These are phyloP conservation scores for Eremothecium gossypii DNA, from an alignment of 1,139 yeast species.

Conservation along the genomic window DNA sequence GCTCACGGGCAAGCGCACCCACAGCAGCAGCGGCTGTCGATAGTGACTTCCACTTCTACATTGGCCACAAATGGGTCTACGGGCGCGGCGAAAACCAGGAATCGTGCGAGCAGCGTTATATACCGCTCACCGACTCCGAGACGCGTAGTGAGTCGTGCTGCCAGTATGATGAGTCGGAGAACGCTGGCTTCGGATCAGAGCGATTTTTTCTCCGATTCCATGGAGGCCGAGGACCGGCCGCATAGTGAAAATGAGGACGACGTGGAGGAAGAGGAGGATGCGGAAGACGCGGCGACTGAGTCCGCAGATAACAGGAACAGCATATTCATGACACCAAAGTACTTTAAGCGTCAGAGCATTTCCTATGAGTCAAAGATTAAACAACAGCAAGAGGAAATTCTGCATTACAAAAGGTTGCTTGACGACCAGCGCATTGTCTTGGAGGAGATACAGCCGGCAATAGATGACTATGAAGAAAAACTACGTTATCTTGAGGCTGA, in stretches of 20 bases:
- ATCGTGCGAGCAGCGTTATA: slow-evolving; percentile 1
- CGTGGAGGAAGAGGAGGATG: slow-evolving; percentile 2
- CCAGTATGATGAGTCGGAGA: slow-evolving; percentile 1
- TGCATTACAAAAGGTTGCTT: slow-evolving; percentile 22
- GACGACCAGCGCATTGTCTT: slow-evolving; percentile 27
- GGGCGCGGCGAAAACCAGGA: slow-evolving; percentile 1
- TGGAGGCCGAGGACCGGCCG: slow-evolving; percentile 6
- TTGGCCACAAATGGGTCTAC: slow-evolving; percentile 7
- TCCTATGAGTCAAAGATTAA: slow-evolving; percentile 10
- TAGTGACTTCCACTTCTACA: slow-evolving; percentile 9
- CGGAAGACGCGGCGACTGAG: background rate
- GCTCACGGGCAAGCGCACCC: too few relatives aligned
- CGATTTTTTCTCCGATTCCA: slow-evolving; percentile 4
- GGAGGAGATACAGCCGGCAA: slow-evolving; percentile 29
- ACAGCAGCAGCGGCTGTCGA: slow-evolving; percentile 1
- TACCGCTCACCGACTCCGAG: slow-evolving; percentile 3
- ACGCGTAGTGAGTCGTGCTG: background rate
- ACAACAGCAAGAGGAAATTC: slow-evolving; percentile 17
- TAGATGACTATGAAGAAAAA: slow-evolving; percentile 24
- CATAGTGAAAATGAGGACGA: slow-evolving; percentile 1
- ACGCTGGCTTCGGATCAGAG: slow-evolving; percentile 2
- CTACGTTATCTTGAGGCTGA: slow-evolving; percentile 18
- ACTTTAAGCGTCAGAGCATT: background rate
- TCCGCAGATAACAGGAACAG: background rate
- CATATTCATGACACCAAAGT: background rate